phyloP scores from a whole-genome alignment of 2,329 filamentous ascomycete genomes.

The Dactylellina cionopaga region DNA sequence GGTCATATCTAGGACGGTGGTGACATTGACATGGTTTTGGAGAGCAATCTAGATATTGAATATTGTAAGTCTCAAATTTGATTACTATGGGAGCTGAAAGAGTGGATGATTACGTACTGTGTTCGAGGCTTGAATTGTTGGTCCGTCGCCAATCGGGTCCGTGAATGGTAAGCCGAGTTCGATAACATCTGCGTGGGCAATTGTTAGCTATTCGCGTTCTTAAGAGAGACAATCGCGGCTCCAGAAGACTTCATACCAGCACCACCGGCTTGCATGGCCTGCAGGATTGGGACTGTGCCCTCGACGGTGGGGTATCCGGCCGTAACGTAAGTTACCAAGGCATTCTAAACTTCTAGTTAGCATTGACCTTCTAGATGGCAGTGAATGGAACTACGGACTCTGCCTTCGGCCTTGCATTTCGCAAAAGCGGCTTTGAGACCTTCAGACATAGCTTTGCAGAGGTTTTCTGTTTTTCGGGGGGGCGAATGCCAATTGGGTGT shows the following conservation, averaged over 20 bases:
- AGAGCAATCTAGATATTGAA: conserved; percentile 72
- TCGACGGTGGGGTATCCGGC: conserved; percentile 87
- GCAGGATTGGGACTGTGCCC: conserved; percentile 82
- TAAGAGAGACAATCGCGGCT: neutral
- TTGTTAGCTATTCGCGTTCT: neutral
- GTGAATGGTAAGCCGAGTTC: conserved; percentile 97
- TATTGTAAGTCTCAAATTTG: too few relatives aligned
- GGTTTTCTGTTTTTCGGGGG: conserved; percentile 13
- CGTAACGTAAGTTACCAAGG: conserved; percentile 94
- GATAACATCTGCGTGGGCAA: conserved; percentile 75
- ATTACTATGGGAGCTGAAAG: conserved; percentile 40
- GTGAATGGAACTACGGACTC: conserved; percentile 57
- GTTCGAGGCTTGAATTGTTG: conserved; percentile 95
- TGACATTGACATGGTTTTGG: conserved; percentile 85
- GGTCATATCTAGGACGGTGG: conserved; percentile 82
- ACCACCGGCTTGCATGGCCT: conserved; percentile 91
- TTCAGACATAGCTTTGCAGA: conserved; percentile 60
- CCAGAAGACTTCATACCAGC: conserved; percentile 71
- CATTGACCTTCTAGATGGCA: neutral
- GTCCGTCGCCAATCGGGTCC: conserved; percentile 96
- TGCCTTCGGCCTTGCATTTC: conserved; percentile 67
- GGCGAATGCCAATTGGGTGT: conserved; percentile 33
- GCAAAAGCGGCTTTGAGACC: conserved; percentile 68
- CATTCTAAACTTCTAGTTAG: conserved; percentile 67
- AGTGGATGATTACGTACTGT: conserved; percentile 67